phyloP scores from a whole-genome alignment of 192 early-diverging fungal species.

The Coemansia sp. region DNA sequence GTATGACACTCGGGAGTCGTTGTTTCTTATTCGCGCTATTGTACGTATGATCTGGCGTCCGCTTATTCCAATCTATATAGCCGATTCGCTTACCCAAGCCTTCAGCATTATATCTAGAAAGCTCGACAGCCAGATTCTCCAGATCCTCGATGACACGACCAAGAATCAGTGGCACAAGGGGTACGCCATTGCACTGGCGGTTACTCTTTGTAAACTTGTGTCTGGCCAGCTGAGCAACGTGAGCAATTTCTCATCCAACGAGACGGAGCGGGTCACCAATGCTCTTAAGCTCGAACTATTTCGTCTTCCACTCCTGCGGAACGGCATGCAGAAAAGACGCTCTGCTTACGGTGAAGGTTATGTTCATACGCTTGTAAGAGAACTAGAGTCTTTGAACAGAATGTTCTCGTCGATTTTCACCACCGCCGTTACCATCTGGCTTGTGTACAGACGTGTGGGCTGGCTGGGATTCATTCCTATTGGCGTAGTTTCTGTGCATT shows the following conservation, averaged over 20 bases:
- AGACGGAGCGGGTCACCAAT: slow-evolving; percentile 10
- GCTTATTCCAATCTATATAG: slow-evolving; percentile 29
- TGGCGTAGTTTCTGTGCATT: not conserved
- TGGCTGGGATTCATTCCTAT: slow-evolving; percentile 23
- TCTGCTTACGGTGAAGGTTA: not conserved
- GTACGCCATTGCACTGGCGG: slow-evolving; percentile 9
- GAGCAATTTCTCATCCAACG: not conserved
- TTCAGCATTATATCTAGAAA: not conserved
- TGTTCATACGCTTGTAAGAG: slow-evolving; percentile 1
- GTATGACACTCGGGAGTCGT: slow-evolving; percentile 27
- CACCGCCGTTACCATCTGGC: slow-evolving; percentile 3
- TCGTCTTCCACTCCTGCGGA: slow-evolving; percentile 20
- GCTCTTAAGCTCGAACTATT: slow-evolving; percentile 34
- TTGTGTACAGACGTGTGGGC: slow-evolving; percentile 22
- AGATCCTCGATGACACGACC: slow-evolving; percentile 23
- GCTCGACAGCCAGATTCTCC: slow-evolving; percentile 12
- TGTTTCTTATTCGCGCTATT: slow-evolving; percentile 41
- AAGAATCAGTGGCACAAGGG: slow-evolving; percentile 26
- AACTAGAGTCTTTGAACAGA: slow-evolving; percentile 1
- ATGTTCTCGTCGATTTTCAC: slow-evolving; percentile 2
- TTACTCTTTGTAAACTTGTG: not conserved
- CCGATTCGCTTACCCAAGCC: slow-evolving; percentile 9
- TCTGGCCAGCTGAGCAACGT: slow-evolving; percentile 5
- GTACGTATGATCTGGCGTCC: slow-evolving; percentile 41
- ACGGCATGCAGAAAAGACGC: slow-evolving; percentile 1